Percentiles rank a stretch among this genome's conserved stretches.
Conservation (phyloP, 345 rosid genomes). For the Eucalyptus polyanthemos region DNA sequence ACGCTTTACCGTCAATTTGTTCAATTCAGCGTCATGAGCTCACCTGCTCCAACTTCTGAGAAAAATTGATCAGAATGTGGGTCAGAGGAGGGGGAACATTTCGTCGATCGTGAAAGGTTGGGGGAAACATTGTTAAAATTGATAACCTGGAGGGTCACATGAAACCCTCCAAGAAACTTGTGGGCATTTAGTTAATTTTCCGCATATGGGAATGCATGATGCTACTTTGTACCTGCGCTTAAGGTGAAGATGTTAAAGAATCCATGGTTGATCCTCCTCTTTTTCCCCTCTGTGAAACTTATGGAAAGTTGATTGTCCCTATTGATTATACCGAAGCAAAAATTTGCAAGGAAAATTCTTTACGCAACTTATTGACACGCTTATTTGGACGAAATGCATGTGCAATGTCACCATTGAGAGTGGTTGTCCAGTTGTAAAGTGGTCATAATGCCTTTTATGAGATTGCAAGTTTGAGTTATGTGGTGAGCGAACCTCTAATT, state of each 20-base stretch:
- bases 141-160: not conserved
- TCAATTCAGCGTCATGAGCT: not conserved
- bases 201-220: not conserved
- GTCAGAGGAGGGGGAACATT: not conserved
- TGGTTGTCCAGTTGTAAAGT: not conserved
- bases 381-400: fast-evolving
- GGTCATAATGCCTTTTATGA: not conserved
- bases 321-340: not conserved
- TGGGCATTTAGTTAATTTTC: not conserved
- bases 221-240: not conserved
- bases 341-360: not conserved
- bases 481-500: not conserved
- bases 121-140: not conserved
- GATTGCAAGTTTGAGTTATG: not conserved
- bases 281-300: not conserved
- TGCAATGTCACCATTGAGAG: not conserved
- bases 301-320: not conserved
- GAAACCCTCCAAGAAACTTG: not conserved
- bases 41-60: not conserved
- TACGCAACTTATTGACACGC: not conserved
- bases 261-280: not conserved
- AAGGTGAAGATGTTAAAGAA: not conserved
- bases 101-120: not conserved
- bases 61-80: not conserved
- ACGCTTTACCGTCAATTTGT: not conserved